Evolutionary conservation across 345 rosid genomes (phyloP), one percentile per base, ranked within the genome.

Genomic region (Corchorus olitorius): DNA sequence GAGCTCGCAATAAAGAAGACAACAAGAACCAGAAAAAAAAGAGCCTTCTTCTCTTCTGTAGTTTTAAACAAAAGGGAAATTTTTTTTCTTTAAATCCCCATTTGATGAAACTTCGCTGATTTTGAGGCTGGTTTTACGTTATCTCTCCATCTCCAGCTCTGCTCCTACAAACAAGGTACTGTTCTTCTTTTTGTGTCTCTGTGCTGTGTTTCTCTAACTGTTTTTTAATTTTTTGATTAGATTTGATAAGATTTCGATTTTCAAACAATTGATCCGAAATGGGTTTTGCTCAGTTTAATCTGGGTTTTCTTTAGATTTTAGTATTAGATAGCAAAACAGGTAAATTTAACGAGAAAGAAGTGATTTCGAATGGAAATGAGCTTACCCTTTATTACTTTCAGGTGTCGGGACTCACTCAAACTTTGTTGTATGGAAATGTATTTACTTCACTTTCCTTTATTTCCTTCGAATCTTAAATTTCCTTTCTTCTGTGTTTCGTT

Each of bases 121-220:
- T 81, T 69, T 74, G 52, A 1, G 85, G 70, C 62, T 22, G 72
- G 61, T 81, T 78, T 37, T 35, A 61, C 39, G 53, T 74, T 72
- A 74, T 83, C 66, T 53, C 49, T 81, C 73, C 37, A 64, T 72
- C 77, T 78, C 62, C 80, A 16, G 12, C 72, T 56, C 75, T 65
- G n/a, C 70, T 50, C 74, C 75, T 41, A 19, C 27, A 8, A 62
- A 61, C 77, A 49, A 82, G 89, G 90, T 87, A 81, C 54, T 72
- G 77, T 61, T 73, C 76, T 4, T 55, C 17, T 46, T 75, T 49
- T 11, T 39, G 43, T 1, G 13, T 20, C 13, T 10, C 3, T 65
- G 19, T 10, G 8, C 5, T 48, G 19, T 7, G 58, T 67, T 65
- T 67, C 65, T 4, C 33, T 34, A 13, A 5, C 17, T 77, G 33